Base-by-base conservation (phyloP, 2,329 filamentous ascomycete species). In the Penicillium sumatraense region DNA sequence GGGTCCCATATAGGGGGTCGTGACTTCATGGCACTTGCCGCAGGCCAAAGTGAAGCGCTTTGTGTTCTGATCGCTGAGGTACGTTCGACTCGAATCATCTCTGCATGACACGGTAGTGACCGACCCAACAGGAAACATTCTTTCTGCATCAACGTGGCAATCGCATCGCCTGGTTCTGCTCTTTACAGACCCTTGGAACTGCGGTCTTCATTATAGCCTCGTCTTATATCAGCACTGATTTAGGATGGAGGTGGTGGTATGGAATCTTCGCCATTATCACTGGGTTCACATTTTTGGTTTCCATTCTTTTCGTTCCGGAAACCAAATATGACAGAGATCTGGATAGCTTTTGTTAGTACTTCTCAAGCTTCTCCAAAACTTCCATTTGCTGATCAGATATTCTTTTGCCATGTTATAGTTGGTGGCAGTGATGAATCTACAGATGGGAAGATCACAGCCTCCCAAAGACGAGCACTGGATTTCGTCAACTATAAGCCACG, bases 81-180 rank as follows among this genome's bases (percentile, higher is more conserved):
- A 42, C 6, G 26, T 10, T 10, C 26, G 10, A 10, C 10, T 10
- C 26, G 10, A 10, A 5, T 27, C 26, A 5, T 5, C 10, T 27
- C 26, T 27, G 26, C 5, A 27, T 27, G 26, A 27, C 26, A 6
- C 10, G 26, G 10, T 27, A 5, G 10, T 10, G 6, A 10, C 26
- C 10, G 26, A 27, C 10, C 6, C 3, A 13, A 42, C 20, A 42
- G 40, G 40, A 74, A 46, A 62, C 75, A 14, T 74, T 75, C 59
- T 78, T 78, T 50, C 56, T 78, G 0, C 75, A 78, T 62, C 74
- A 78, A 59, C 66, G 75, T 3, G 72, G 70, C 40, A 53, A 42
- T 21, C 44, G 49, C 5, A 45, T 57, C 21, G 50, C 54, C 3
- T 57, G 54, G 54, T 57, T 57, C 49, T 57, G 49, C n/a, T 52